Evolutionary conservation across 106 monocot species (phyloP), one percentile per base, ranked within the genome.

Genomic region (Acorus gramineus): DNA sequence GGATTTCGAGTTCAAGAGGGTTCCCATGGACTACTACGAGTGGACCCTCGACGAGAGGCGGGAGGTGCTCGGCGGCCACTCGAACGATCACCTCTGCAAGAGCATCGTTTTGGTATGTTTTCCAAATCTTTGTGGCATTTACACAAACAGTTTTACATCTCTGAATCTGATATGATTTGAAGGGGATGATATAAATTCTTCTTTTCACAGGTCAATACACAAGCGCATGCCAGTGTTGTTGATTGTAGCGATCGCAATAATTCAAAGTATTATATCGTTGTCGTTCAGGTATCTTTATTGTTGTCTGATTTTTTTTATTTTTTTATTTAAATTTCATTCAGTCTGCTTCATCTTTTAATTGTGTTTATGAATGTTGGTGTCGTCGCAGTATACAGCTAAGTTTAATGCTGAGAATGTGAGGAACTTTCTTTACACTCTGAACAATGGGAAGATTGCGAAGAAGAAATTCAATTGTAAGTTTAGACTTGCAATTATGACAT

Each of bases 391-490:
- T 73, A 79, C 68, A 48, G 88, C 92, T 43, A 71, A 79, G 45
- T 84, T 98, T 53, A 98, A 89, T 81, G 92, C 88, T 60, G 98
- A 98, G 74, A 89, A 65, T 72, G 86, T 98, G 45, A 92, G 78
- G 73, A 92, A 92, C 70, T 98, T 86, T 69, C 76, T 98, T 11
- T 98, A 92, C 64, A 42, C 80, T 5, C 83, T 98, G 56, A 98
- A 92, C 50, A 72, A 82, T 67, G 69, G 78, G 70, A 81, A 81
- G 79, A 81, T 92, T 64, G 71, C 98, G 54, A 98, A 98, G 76
- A 98, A 98, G 83, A 85, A 68, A 81, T 92, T 98, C 71, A 98
- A 98, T 62, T 60, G 98, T 98, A 52, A 77, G 96, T 85, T 74
- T 69, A 14, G 52, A 2, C 53, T 11, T 60, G 12, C 8, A 59